Evolutionary conservation across 139 green algal species (phyloP).

Genomic region (Spirogloea muscicola): DNA sequence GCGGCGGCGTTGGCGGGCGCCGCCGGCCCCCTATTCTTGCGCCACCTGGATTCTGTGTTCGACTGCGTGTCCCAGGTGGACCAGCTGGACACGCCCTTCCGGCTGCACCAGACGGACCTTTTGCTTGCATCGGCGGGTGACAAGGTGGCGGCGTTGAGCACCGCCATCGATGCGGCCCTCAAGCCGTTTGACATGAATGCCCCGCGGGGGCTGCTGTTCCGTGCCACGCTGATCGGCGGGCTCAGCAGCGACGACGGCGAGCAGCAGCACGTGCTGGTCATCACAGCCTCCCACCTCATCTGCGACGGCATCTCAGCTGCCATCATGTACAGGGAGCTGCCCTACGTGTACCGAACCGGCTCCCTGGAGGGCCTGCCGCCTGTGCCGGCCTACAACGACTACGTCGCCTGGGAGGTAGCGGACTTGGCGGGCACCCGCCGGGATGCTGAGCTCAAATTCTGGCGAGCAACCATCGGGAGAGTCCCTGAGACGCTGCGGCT

Average conservation of each 20-base stretch:
- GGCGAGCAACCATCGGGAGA: neutral
- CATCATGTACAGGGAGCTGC: conserved; percentile 19
- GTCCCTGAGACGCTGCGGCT: neutral
- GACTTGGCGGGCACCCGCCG: neutral
- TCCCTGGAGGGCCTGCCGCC: neutral
- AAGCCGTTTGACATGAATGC: conserved; percentile 18
- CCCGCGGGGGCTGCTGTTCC: conserved; percentile 11
- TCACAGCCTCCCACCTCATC: conserved; percentile 20
- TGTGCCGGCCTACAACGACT: conserved; percentile 9
- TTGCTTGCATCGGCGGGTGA: too few relatives aligned
- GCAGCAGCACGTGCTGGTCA: too few relatives aligned
- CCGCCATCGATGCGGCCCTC: too few relatives aligned
- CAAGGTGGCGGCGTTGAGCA: too few relatives aligned
- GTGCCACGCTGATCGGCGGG: conserved; percentile 21
- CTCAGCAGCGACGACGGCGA: too few relatives aligned
- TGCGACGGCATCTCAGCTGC: conserved; percentile 22
- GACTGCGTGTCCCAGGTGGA: conserved; percentile 17
- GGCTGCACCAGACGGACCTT: too few relatives aligned
- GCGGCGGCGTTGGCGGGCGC: neutral
- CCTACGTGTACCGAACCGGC: neutral
- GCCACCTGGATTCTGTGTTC: conserved; percentile 10
- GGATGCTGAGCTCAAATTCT: conserved; percentile 14
- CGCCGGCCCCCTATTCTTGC: conserved; percentile 8
- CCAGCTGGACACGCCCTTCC: too few relatives aligned
- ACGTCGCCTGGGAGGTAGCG: conserved; percentile 19